A percentile compares a stretch with the other conserved stretches of the same genome.
Conservation (phyloP, 441 rosid species). For the Gossypium aridum region DNA sequence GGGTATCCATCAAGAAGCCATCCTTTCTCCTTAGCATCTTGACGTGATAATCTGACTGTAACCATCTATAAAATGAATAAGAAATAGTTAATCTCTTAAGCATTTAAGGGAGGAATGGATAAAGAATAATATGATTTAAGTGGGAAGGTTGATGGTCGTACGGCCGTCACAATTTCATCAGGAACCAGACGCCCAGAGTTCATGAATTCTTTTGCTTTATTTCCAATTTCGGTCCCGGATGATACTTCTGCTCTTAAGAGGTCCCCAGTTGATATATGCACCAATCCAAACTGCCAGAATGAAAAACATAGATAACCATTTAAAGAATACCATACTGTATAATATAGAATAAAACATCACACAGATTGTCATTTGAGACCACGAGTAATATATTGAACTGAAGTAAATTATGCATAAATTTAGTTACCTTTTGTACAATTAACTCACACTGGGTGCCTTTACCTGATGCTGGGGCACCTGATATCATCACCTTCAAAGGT, state of each 20-base stretch:
- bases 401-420: not conserved
- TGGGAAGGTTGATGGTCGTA: constrained; percentile 19
- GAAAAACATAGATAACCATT: not conserved
- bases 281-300: constrained; percentile 61
- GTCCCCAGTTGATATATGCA: constrained; percentile 93
- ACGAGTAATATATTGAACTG: not conserved
- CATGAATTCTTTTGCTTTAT: constrained; percentile 76
- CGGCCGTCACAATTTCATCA: constrained; percentile 77
- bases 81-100: not conserved
- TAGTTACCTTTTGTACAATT: constrained; percentile 62
- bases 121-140: not conserved
- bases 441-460: constrained; percentile 92
- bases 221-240: constrained; percentile 70
- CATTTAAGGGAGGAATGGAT: constrained; percentile 3
- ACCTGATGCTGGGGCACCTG: constrained; percentile 93
- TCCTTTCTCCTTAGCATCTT: constrained; percentile 73
- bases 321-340: not conserved
- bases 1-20: constrained; percentile 99
- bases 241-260: constrained; percentile 78
- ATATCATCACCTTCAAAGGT: constrained; percentile 87
- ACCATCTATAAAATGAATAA: constrained; percentile 53
- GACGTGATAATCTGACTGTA: constrained; percentile 50
- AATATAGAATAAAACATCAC: not conserved
- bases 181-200: constrained; percentile 77
- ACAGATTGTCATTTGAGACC: not conserved